Evolutionary conservation across 2,329 filamentous ascomycete genomes (phyloP).

Genomic region (Pseudocercospora musae): DNA sequence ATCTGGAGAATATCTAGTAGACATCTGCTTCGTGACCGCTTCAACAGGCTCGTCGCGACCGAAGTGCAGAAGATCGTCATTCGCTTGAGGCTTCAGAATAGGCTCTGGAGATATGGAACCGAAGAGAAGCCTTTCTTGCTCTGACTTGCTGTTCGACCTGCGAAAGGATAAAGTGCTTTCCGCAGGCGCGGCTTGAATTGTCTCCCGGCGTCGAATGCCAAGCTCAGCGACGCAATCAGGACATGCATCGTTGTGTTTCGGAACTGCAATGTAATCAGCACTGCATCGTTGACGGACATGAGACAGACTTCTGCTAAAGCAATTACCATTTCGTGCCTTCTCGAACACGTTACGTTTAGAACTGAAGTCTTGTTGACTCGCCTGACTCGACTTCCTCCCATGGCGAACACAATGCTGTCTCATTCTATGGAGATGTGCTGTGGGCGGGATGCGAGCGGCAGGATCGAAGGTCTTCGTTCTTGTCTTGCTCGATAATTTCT

Average conservation of each 20-base stretch:
- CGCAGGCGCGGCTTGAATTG: not conserved
- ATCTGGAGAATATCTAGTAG: not conserved
- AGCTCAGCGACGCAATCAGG: conserved; percentile 35
- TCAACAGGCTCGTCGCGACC: not conserved
- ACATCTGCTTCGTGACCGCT: not conserved
- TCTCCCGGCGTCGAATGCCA: conserved; percentile 26
- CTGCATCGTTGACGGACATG: not conserved
- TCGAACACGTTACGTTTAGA: conserved; percentile 29
- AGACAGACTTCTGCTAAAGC: conserved; percentile 14
- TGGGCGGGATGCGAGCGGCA: conserved; percentile 5
- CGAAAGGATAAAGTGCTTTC: not conserved
- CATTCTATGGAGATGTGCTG: conserved; percentile 27
- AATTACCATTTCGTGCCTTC: conserved; percentile 30
- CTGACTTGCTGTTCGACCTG: not conserved
- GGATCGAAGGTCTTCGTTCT: not conserved
- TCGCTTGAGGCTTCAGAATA: not conserved
- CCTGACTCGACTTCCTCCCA: conserved; percentile 25
- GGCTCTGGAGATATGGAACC: not conserved
- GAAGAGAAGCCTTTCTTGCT: conserved; percentile 2
- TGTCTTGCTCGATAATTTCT: not conserved
- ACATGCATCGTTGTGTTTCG: conserved; percentile 26
- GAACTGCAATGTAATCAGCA: not conserved
- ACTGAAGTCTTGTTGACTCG: not conserved
- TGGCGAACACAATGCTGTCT: conserved; percentile 31
- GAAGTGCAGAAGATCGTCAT: not conserved